A percentile compares a stretch with the other conserved stretches of the same genome.
phyloP scores from a whole-genome alignment of 2,329 filamentous ascomycete genomes.

The Phialophora tarda region DNA sequence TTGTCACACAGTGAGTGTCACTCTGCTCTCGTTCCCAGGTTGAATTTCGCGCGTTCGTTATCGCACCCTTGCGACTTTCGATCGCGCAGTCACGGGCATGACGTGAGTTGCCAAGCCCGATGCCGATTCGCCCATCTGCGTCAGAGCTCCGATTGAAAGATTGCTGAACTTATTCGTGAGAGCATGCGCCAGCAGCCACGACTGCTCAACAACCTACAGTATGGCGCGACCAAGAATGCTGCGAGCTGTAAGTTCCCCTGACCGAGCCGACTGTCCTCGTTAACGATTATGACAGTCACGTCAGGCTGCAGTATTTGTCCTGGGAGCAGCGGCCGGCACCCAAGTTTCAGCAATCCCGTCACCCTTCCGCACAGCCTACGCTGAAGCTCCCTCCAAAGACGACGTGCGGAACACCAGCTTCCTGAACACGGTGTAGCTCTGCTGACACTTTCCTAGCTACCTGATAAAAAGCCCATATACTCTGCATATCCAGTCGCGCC shows the following conservation, averaged over 20 bases:
- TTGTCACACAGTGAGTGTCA: not conserved
- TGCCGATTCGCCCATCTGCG: not conserved
- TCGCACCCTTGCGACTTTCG: not conserved
- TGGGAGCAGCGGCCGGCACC: conserved; percentile 34
- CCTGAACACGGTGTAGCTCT: conserved; percentile 1
- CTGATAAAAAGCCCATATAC: conserved; percentile 51
- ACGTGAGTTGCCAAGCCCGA: conserved; percentile 8
- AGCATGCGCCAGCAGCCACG: conserved; percentile 8
- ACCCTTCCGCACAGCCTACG: conserved; percentile 49
- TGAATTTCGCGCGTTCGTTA: conserved; percentile 6
- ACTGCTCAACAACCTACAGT: conserved; percentile 11
- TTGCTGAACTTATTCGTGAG: not conserved
- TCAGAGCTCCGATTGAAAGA: conserved; percentile 14
- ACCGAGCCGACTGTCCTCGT: not conserved
- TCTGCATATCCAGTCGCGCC: conserved; percentile 38
- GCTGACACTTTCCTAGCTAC: conserved; percentile 34
- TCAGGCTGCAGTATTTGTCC: conserved; percentile 31
- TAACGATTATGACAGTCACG: conserved; percentile 27
- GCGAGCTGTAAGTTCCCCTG: conserved; percentile 31
- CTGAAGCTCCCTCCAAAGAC: conserved; percentile 49
- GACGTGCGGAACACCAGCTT: conserved; percentile 38
- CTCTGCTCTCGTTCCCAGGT: not conserved
- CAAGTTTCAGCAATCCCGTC: conserved; percentile 42
- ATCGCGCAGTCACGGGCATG: conserved; percentile 4
- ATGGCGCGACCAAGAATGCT: conserved; percentile 34